Conservation (phyloP, 2,329 filamentous ascomycete genomes). For the Colletotrichum plurivorum region DNA sequence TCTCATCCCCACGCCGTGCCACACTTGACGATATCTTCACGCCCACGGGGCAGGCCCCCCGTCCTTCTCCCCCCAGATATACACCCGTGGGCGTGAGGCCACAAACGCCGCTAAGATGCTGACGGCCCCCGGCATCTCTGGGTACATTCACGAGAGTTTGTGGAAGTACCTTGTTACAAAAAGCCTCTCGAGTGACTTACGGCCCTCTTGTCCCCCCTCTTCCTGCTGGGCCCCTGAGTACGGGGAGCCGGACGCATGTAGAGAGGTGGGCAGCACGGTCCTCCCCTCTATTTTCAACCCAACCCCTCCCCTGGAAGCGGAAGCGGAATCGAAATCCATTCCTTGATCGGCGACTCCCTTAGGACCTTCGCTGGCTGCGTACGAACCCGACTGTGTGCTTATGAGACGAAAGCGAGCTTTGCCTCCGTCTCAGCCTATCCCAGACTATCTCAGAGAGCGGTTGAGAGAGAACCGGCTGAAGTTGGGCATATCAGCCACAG, state of each 20-base stretch:
- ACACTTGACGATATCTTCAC: conserved; percentile 24
- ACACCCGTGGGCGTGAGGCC: conserved; percentile 26
- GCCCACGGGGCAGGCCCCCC: conserved; percentile 13
- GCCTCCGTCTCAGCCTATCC: too few species aligned
- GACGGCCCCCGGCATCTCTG: conserved; percentile 3
- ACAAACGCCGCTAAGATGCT: conserved; percentile 15
- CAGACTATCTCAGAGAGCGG: neutral
- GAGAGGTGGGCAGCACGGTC: neutral
- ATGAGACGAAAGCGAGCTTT: too few species aligned
- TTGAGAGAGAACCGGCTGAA: neutral
- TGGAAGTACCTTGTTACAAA: conserved; percentile 2
- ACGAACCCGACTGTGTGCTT: neutral
- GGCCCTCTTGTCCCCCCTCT: too few species aligned
- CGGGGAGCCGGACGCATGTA: conserved; percentile 21
- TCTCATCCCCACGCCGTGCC: conserved; percentile 7
- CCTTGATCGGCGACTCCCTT: neutral
- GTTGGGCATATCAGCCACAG: neutral
- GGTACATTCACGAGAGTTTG: neutral
- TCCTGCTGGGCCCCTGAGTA: conserved; percentile 18
- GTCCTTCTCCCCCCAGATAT: neutral
- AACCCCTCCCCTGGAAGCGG: conserved; percentile 1
- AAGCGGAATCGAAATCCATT: neutral
- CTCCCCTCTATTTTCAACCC: conserved; percentile 2
- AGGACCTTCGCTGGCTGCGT: neutral
- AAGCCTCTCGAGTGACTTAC: neutral